Evolutionary conservation across 148 eudicot genomes (phyloP), one percentile per base, ranked within the genome.

Genomic region (Simmondsia chinensis): DNA sequence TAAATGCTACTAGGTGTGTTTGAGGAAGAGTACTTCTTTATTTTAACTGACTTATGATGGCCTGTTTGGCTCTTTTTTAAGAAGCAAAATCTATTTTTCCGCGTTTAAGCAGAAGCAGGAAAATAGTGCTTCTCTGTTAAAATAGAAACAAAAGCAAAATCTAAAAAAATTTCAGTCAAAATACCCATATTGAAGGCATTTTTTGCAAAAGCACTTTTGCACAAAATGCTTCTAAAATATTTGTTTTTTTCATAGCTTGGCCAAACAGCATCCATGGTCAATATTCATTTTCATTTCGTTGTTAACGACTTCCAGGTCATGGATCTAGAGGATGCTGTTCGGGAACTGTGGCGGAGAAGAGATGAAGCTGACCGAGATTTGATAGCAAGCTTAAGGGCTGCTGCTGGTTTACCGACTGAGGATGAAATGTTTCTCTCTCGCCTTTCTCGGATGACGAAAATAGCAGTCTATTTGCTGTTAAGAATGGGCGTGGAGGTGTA

Each of bases 371-470:
- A 91, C 46, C 69, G 64, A 52, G 94, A 85, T 72, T 51, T 85
- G 46, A 91, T 91, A 37, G 64, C 75, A 54, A 76, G 73, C 69
- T 62, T 91, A 74, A 74, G 99, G 65, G 88, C 82, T 44, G 95
- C 86, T 64, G 95, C 94, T 50, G 99, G 99, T 38, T 68, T 91
- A 65, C 95, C 99, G 25, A 74, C 79, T 47, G 75, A 85, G 61
- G 99, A 91, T 31, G 95, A 91, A 58, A 79, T 82, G 41, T 91
- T 74, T 69, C 82, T 35, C 76, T 85, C 44, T 73, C 85, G n/a
- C 97, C 97, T 31, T 89, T 79, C 61, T 85, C 99, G 18, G 99
- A 85, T 61, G 99, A 85, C 61, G 99, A 91, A 50, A 94, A 91
- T 40, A 56, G 53, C 62, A 85, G 62, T 30, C 83, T 76, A 36